Conservation (phyloP, 1,139 yeast genomes). For the Sugiyamaella xylanicola region DNA sequence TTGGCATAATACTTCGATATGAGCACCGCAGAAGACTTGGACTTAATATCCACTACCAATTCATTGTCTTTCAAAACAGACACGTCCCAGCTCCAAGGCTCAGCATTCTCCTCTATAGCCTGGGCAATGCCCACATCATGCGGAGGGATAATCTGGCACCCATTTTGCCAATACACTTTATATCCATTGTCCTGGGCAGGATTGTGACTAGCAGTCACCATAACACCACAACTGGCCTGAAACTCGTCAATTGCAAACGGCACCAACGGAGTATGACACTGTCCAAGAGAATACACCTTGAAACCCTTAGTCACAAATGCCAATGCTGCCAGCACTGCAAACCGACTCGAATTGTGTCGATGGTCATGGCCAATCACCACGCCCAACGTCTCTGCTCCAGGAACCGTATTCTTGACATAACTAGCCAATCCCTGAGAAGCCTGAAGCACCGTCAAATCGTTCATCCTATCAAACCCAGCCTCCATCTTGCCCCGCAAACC, state of each 20-base stretch:
- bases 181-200: slow-evolving; percentile 94
- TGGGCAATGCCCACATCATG: slow-evolving; percentile 74
- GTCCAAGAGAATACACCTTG: slow-evolving; percentile 62
- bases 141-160: slow-evolving; percentile 95
- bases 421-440: slow-evolving; percentile 88
- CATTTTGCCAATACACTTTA: slow-evolving; percentile 90
- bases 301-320: slow-evolving; percentile 72
- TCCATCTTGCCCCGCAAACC: slow-evolving; percentile 87
- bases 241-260: slow-evolving; percentile 77
- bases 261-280: slow-evolving; percentile 87
- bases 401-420: slow-evolving; percentile 51
- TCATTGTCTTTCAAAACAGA: slow-evolving; percentile 14
- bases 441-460: slow-evolving; percentile 84
- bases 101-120: slow-evolving; percentile 59
- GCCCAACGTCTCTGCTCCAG: slow-evolving; percentile 43
- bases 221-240: slow-evolving; percentile 77
- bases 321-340: slow-evolving; percentile 77
- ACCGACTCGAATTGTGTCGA: slow-evolving; percentile 73
- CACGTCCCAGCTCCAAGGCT: slow-evolving; percentile 54
- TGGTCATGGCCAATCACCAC: slow-evolving; percentile 93
- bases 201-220: slow-evolving; percentile 97
- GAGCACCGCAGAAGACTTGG: slow-evolving; percentile 20
- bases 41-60: slow-evolving; percentile 20
- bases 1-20: slow-evolving; percentile 31
- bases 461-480: slow-evolving; percentile 88